phyloP scores from a whole-genome alignment of 169 alveolate genomes.

The Plasmodium yoelii region DNA sequence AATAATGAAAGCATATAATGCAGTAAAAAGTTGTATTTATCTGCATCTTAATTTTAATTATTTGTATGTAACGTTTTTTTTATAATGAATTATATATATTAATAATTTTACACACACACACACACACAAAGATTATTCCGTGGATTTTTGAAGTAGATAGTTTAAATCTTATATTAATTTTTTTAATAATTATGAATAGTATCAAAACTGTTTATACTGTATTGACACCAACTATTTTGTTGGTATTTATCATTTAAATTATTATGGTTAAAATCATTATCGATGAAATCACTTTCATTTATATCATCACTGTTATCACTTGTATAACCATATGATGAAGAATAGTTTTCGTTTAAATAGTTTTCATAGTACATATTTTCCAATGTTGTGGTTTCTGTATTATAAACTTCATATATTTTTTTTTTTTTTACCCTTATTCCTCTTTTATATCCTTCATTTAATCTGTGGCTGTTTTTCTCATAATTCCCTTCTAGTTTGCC shows the following conservation, averaged over 20 bases:
- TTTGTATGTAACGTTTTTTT: too few relatives aligned
- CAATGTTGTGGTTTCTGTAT: conserved; percentile 52
- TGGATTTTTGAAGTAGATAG: too few relatives aligned
- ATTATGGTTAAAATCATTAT: conserved; percentile 29
- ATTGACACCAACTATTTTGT: conserved; percentile 20
- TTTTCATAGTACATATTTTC: conserved; percentile 58
- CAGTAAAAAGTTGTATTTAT: not conserved
- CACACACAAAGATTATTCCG: not conserved
- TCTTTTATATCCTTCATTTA: conserved; percentile 7
- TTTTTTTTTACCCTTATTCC: conserved; percentile 27
- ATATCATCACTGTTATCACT: conserved; percentile 37
- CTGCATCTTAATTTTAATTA: too few relatives aligned
- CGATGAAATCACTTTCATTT: conserved; percentile 25
- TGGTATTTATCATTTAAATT: conserved; percentile 19
- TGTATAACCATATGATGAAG: conserved; percentile 52
- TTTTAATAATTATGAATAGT: conserved; percentile 25
- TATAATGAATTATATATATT: too few relatives aligned
- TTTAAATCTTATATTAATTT: too few relatives aligned
- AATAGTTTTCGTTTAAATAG: conserved; percentile 63
- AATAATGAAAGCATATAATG: too few relatives aligned
- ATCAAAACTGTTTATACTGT: conserved; percentile 34
- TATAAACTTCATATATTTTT: conserved; percentile 66
- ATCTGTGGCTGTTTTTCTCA: conserved; percentile 5
- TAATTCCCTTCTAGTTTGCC: conserved; percentile 4
- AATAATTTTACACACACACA: not conserved